Evolutionary conservation across 2,329 filamentous ascomycete species (phyloP).

Genomic region (Colletotrichum cuscutae): DNA sequence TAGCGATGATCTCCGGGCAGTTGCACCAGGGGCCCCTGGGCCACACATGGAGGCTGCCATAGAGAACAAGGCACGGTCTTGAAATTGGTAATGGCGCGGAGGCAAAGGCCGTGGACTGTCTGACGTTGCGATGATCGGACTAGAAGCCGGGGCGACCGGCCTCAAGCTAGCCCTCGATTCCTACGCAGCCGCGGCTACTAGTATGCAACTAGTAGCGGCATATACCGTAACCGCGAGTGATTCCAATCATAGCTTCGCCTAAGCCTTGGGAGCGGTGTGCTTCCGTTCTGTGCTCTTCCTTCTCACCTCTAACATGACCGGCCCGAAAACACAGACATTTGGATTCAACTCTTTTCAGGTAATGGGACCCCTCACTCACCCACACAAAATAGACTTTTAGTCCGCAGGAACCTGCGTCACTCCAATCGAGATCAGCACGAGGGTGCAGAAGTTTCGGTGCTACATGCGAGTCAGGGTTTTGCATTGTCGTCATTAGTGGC

Average conservation of each 20-base stretch:
- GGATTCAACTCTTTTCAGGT: not conserved
- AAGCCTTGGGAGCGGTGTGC: not conserved
- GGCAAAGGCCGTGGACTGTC: not conserved
- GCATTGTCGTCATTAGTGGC: conserved; percentile 11
- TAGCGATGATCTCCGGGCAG: conserved; percentile 25
- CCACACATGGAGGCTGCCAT: not conserved
- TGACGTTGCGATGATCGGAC: conserved; percentile 9
- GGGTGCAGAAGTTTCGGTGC: conserved; percentile 4
- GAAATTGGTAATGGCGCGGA: conserved; percentile 2
- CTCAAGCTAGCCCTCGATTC: not conserved
- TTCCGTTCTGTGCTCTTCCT: not conserved
- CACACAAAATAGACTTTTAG: not conserved
- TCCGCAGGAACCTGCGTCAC: conserved; percentile 27
- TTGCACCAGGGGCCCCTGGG: not conserved
- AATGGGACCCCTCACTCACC: not conserved
- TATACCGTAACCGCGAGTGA: not conserved
- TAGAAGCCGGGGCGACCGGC: not conserved
- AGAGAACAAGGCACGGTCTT: conserved; percentile 16
- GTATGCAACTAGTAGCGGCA: not conserved
- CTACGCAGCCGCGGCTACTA: not conserved
- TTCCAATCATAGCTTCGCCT: not conserved
- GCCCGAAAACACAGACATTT: not conserved
- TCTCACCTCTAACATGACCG: not conserved
- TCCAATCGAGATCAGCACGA: conserved; percentile 21
- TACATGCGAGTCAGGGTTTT: conserved; percentile 13